Conservation (phyloP, 2,329 filamentous ascomycete genomes). For the Decorospora gaudefroyi region DNA sequence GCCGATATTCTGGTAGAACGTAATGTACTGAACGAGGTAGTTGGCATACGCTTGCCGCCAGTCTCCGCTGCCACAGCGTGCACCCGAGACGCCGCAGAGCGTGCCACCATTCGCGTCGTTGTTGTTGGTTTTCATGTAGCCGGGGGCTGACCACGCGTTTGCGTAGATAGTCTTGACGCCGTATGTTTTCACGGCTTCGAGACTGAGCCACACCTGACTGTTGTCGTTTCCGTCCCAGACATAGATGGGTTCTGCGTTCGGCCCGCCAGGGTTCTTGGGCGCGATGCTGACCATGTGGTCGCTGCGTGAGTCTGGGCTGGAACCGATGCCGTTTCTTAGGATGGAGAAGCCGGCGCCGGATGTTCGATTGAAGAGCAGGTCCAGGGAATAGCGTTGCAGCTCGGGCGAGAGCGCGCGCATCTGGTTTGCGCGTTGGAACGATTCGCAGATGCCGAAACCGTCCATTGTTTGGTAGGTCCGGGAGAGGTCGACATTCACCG, state of each 20-base stretch:
- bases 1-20: slow-evolving; percentile 50
- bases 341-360: slow-evolving; percentile 54
- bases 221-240: slow-evolving; percentile 40
- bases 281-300: slow-evolving; percentile 46
- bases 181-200: slow-evolving; percentile 53
- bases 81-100: slow-evolving; percentile 53
- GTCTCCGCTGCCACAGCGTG: slow-evolving; percentile 50
- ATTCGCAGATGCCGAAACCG: slow-evolving; percentile 54
- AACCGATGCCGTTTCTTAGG: slow-evolving; percentile 54
- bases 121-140: slow-evolving; percentile 58
- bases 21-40: slow-evolving; percentile 55
- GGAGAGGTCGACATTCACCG: slow-evolving; percentile 50
- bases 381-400: slow-evolving; percentile 51
- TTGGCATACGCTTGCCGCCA: slow-evolving; percentile 57
- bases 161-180: slow-evolving; percentile 55
- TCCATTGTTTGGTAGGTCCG: slow-evolving; percentile 55
- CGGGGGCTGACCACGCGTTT: slow-evolving; percentile 57
- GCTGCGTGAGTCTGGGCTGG: slow-evolving; percentile 50
- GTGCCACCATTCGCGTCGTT: slow-evolving; percentile 54
- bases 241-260: slow-evolving; percentile 32
- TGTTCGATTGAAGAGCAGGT: slow-evolving; percentile 54
- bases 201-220: slow-evolving; percentile 58
- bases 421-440: slow-evolving; percentile 54
- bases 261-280: slow-evolving; percentile 33
- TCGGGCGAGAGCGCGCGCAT: slow-evolving; percentile 47